A percentile compares a stretch with the other conserved stretches of the same genome.
These are phyloP conservation scores for Parsonsia alboflavescens DNA, from an alignment of 257 asterid genomes.

Conservation along the genomic window DNA sequence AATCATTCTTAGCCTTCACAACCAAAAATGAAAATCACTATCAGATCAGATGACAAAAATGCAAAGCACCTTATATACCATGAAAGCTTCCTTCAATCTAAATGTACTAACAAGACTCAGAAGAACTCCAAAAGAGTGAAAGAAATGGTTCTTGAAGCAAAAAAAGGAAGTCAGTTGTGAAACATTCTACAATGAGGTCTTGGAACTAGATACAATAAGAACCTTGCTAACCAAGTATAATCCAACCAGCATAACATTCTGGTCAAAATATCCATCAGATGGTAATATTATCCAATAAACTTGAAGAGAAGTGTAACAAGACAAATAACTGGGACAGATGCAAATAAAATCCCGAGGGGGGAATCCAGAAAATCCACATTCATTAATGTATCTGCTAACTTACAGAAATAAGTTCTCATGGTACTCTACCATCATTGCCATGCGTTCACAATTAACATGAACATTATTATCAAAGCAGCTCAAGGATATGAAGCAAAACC, in stretches of 20 bases:
- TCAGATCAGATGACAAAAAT: neutral
- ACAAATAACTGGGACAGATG: neutral
- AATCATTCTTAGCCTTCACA: neutral
- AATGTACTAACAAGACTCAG: neutral
- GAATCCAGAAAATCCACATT: neutral
- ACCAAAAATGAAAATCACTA: neutral
- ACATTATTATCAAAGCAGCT: neutral
- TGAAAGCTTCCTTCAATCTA: neutral
- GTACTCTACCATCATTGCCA: neutral
- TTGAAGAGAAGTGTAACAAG: neutral
- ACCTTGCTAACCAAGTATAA: neutral
- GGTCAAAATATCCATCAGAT: neutral
- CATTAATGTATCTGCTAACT: neutral
- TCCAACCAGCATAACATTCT: neutral
- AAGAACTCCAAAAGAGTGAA: neutral
- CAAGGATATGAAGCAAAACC: conserved; percentile 35
- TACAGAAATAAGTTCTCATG: neutral
- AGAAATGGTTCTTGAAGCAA: neutral
- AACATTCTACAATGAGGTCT: neutral
- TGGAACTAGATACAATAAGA: neutral
- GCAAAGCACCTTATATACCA: neutral
- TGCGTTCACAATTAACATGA: neutral
- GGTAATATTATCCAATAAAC: neutral
- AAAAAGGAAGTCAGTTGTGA: neutral
- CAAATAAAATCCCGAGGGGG: neutral